These are phyloP conservation scores for Adenanthera pavonina DNA, from an alignment of 306 rosid species.

Conservation along the genomic window DNA sequence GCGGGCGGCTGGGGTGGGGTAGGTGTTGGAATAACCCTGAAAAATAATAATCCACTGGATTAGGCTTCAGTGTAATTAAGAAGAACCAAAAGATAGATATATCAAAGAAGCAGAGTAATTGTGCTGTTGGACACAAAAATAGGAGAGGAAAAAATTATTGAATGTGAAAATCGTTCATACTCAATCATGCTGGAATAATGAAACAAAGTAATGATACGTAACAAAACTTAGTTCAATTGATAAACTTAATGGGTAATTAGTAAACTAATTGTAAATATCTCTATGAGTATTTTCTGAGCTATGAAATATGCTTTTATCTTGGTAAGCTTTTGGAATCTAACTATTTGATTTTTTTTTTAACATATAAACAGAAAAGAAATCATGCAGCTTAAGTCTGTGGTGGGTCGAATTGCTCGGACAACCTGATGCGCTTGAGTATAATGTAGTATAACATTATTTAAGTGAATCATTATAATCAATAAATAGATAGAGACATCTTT, in stretches of 20 bases:
- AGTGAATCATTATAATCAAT: not conserved
- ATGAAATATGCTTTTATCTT: too few species aligned
- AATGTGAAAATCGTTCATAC: not conserved
- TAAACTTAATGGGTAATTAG: too few species aligned
- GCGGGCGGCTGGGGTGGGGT: too few species aligned
- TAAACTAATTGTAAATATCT: too few species aligned
- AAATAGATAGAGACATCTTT: not conserved
- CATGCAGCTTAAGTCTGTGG: not conserved
- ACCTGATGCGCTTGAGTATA: constrained; percentile 2
- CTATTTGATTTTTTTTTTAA: too few species aligned
- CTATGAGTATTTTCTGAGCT: too few species aligned
- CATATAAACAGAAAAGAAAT: not conserved
- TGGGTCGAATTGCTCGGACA: not conserved
- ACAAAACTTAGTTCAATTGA: too few species aligned
- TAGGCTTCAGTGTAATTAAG: not conserved
- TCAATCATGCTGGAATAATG: not conserved
- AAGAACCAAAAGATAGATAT: too few species aligned
- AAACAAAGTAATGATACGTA: not conserved
- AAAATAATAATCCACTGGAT: not conserved
- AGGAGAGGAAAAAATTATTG: not conserved
- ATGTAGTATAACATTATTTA: not conserved
- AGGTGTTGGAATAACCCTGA: not conserved
- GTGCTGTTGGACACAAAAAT: not conserved
- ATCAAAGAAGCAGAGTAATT: not conserved
- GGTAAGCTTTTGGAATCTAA: too few species aligned